Conservation (phyloP, 2,329 filamentous ascomycete species). For the Exophiala sideris region DNA sequence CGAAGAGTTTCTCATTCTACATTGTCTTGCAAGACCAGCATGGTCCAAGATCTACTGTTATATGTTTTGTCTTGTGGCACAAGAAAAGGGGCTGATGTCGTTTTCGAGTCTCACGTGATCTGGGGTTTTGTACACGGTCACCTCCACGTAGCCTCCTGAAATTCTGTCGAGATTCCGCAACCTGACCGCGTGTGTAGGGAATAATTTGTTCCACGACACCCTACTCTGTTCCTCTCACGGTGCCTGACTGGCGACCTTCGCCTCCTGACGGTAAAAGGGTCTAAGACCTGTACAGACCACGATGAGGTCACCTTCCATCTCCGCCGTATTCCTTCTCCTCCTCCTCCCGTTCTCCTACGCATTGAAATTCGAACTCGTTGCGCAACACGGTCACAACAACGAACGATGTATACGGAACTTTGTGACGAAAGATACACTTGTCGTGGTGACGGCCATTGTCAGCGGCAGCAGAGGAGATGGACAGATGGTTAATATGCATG, state of each 20-base stretch:
- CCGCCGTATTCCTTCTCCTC: constrained; percentile 33
- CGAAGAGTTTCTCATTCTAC: background rate
- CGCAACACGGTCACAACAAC: constrained; percentile 62
- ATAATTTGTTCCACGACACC: background rate
- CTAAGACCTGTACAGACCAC: constrained; percentile 20
- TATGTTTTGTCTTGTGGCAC: background rate
- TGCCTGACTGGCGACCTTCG: background rate
- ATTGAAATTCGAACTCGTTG: constrained; percentile 89
- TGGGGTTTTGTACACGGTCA: constrained; percentile 5
- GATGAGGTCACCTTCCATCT: constrained; percentile 17
- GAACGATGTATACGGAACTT: constrained; percentile 97
- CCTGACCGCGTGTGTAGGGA: too few relatives aligned
- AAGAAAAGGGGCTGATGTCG: constrained; percentile 5
- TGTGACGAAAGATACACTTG: constrained; percentile 83
- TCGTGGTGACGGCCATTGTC: constrained; percentile 89
- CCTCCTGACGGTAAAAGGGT: background rate
- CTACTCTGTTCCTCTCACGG: background rate
- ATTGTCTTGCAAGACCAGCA: background rate
- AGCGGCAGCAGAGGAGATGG: constrained; percentile 87
- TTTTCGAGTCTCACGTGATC: constrained; percentile 22
- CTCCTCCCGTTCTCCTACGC: constrained; percentile 50
- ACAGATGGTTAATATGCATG: constrained; percentile 90
- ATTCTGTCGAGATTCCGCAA: background rate
- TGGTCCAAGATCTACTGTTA: background rate
- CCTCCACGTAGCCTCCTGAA: constrained; percentile 19